These are phyloP conservation scores for Heracleum sosnowskyi DNA, from an alignment of 129 eudicot species.

Conservation along the genomic window DNA sequence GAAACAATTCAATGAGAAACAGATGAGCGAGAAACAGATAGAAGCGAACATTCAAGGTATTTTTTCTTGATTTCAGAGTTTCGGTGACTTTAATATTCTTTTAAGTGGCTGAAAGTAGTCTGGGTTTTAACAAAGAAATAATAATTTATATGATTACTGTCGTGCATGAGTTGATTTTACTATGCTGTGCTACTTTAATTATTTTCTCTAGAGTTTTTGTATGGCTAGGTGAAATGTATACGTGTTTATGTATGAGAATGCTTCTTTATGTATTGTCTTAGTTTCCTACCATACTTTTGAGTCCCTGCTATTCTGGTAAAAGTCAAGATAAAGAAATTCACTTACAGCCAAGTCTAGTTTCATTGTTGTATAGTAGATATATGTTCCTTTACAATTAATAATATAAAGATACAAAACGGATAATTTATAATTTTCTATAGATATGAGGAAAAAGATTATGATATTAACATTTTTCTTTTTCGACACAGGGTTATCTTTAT, in stretches of 20 bases:
- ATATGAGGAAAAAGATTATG: too few species aligned
- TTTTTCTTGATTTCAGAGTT: not conserved
- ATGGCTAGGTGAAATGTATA: too few species aligned
- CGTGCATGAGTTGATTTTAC: not conserved
- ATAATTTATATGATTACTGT: not conserved
- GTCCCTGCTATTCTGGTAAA: not conserved
- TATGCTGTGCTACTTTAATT: not conserved
- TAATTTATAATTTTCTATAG: not conserved
- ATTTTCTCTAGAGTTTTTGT: not conserved
- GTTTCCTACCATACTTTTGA: not conserved
- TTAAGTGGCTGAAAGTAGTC: not conserved
- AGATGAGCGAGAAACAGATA: constrained; percentile 41
- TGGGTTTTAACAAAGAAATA: not conserved
- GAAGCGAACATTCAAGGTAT: constrained; percentile 77
- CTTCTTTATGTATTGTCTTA: not conserved
- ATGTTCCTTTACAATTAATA: not conserved
- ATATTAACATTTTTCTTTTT: constrained; percentile 7
- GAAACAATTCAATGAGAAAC: constrained; percentile 44
- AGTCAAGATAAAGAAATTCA: not conserved
- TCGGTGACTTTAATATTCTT: not conserved
- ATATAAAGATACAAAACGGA: not conserved
- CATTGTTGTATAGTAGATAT: not conserved
- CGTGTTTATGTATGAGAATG: not conserved
- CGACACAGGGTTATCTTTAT: constrained; percentile 24
- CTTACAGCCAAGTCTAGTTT: not conserved